A percentile compares a stretch with the other conserved stretches of the same genome.
Evolutionary conservation across 768 basidiomycete species (phyloP).

Genomic region (Pleurotus ostreatus): DNA sequence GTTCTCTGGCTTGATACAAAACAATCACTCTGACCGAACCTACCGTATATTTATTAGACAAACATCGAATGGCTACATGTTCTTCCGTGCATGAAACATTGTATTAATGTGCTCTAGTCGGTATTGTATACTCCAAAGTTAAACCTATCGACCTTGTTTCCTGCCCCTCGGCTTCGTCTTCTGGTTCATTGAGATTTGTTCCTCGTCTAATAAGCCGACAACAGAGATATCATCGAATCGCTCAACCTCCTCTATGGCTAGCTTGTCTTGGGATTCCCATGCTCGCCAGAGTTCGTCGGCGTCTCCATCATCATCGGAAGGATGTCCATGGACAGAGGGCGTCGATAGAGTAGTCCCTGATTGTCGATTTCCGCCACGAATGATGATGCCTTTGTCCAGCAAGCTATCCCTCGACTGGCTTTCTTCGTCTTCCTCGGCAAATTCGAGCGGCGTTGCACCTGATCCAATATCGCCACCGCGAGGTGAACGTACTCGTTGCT

Average conservation of each 20-base stretch:
- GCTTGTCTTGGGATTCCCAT: slow-evolving; percentile 42
- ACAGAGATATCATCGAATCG: slow-evolving; percentile 45
- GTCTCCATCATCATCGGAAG: slow-evolving; percentile 28
- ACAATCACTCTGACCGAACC: too few species aligned
- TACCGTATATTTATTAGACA: too few species aligned
- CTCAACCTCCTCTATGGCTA: slow-evolving; percentile 49
- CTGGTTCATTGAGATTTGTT: slow-evolving; percentile 19
- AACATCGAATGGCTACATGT: too few species aligned
- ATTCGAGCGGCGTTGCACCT: slow-evolving; percentile 37
- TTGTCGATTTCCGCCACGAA: slow-evolving; percentile 23
- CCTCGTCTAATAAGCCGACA: slow-evolving; percentile 36
- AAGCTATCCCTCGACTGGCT: slow-evolving; percentile 14
- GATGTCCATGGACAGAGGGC: slow-evolving; percentile 32
- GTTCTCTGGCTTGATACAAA: too few species aligned
- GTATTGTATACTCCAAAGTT: background rate
- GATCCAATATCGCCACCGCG: slow-evolving; percentile 13
- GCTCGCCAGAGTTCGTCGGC: slow-evolving; percentile 29
- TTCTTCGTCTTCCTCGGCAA: slow-evolving; percentile 59
- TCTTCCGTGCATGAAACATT: too few species aligned
- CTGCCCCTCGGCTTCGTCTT: slow-evolving; percentile 10
- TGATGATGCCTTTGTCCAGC: slow-evolving; percentile 19
- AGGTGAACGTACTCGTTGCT: slow-evolving; percentile 43
- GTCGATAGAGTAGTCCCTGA: slow-evolving; percentile 32
- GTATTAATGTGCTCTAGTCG: too few species aligned
- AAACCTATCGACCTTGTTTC: slow-evolving; percentile 1